A percentile compares a stretch with the other conserved stretches of the same genome.
phyloP scores from a whole-genome alignment of 306 rosid species.

The Abrus pulchellus region DNA sequence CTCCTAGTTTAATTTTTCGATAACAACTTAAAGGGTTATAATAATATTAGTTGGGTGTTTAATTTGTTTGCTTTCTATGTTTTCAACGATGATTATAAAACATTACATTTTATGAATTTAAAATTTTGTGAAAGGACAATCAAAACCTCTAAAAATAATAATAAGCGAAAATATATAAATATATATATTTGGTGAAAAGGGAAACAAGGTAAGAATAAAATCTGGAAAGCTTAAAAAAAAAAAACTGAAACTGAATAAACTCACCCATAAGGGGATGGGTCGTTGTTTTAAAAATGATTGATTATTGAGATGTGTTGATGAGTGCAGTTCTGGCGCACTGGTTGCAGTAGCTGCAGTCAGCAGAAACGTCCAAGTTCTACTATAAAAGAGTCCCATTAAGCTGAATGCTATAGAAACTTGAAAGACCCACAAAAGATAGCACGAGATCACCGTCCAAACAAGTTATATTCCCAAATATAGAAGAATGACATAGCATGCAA shows the following conservation, averaged over 20 bases:
- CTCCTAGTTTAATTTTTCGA: background rate
- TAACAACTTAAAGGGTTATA: background rate
- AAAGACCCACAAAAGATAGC: conserved; percentile 35
- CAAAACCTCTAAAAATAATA: no score
- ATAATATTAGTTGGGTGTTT: no score
- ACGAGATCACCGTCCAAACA: conserved; percentile 16
- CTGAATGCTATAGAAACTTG: background rate
- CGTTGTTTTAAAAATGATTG: conserved; percentile 34
- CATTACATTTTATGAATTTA: no score
- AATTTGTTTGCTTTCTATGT: no score
- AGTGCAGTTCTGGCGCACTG: conserved; percentile 18
- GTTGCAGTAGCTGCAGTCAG: background rate
- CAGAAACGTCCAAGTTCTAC: conserved; percentile 37
- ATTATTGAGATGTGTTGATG: background rate
- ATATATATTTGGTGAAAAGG: no score
- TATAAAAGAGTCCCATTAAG: background rate
- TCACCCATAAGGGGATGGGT: conserved; percentile 7
- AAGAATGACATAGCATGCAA: conserved; percentile 27
- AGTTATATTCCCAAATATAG: conserved; percentile 25
- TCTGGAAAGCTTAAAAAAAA: no score
- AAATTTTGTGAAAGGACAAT: no score
- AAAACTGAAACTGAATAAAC: conserved; percentile 25
- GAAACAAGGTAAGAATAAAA: no score
- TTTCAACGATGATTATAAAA: no score
- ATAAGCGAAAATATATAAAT: no score